Evolutionary conservation across 2,329 filamentous ascomycete species (phyloP), one percentile per base, ranked within the genome.

Genomic region (Pseudocercospora crystallina): DNA sequence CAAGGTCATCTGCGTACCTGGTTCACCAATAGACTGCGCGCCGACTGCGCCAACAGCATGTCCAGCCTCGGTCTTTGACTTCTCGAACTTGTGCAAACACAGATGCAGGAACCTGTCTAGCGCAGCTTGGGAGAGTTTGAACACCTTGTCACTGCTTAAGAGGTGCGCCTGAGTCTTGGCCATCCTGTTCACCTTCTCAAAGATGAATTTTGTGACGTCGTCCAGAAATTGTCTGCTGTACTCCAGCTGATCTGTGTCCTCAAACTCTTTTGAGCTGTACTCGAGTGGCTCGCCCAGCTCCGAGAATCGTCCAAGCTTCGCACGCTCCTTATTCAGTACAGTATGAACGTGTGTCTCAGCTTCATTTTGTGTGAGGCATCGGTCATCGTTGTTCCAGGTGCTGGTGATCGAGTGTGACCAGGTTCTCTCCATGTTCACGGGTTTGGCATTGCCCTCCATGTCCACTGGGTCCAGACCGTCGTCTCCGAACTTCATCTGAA

Each of bases 1-100:
- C 58, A 99, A 76, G 1, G 94, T 99, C 94, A 99, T 99, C 72
- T 99, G 94, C 0, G 94, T 99, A 69, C 94, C 94, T 0, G 94
- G 94, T 67, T 99, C 94, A 73, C 94, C 94, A 62, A 99, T 99
- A 1, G 92, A 97, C 71, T 99, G 94, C 1, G 94, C 94, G 59
- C 94, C 94, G 33, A 97, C 90, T 12, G 94, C 94, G 56, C 94
- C 94, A 0, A 99, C 94, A 5, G 94, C 91, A 66, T 97, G 92
- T 2, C 94, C 94, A 10, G 94, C 91, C 68, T 99, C 91, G 14
- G 95, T 89, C 59, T 90, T 89, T 1, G 92, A 92, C 69, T 86
- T 89, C 61, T 90, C 86, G 71, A 96, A 96, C 70, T 97, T 97
- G 61, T 84, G 82, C 43, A 97, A 75, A 66, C 92, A 97, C 33